These are phyloP conservation scores for Buxus sempervirens DNA, from an alignment of 164 flowering plant genomes.

Conservation along the genomic window DNA sequence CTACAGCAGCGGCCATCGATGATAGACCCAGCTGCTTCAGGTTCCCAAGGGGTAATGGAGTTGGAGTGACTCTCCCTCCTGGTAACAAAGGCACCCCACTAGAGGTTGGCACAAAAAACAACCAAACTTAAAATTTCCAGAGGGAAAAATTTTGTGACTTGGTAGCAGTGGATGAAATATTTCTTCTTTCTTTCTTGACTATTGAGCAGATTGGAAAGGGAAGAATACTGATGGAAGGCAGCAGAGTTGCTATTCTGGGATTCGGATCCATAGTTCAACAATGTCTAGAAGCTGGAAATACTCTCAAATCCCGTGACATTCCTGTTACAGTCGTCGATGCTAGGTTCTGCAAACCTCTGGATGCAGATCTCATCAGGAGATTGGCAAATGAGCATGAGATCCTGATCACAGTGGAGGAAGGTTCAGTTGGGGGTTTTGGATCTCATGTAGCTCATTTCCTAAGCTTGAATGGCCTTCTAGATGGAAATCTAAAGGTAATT, in stretches of 20 bases:
- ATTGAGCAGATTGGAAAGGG: conserved; percentile 76
- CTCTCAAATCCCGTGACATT: conserved; percentile 41
- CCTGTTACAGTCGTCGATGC: conserved; percentile 75
- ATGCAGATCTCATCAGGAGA: conserved; percentile 56
- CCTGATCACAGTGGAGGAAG: conserved; percentile 79
- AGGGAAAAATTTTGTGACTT: not conserved
- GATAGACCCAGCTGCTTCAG: conserved; percentile 92
- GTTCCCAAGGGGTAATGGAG: conserved; percentile 87
- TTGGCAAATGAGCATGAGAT: conserved; percentile 74
- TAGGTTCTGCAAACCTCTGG: conserved; percentile 89
- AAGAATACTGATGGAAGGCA: conserved; percentile 72
- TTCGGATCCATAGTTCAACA: conserved; percentile 75
- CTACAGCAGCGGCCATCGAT: conserved; percentile 82
- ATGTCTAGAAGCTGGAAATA: conserved; percentile 58
- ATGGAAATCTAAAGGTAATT: conserved; percentile 82
- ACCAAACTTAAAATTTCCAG: not conserved
- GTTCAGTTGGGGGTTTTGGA: conserved; percentile 87
- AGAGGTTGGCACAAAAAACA: conserved; percentile 47
- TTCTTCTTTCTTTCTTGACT: not conserved
- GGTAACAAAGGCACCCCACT: conserved; percentile 72
- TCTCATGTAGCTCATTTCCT: conserved; percentile 82
- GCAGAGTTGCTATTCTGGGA: conserved; percentile 73
- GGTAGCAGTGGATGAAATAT: too few relatives aligned
- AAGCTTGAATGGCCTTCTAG: conserved; percentile 59
- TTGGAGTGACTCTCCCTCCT: conserved; percentile 60